Evolutionary conservation across 169 alveolate genomes (phyloP).

Genomic region (Hammondia hammondi): DNA sequence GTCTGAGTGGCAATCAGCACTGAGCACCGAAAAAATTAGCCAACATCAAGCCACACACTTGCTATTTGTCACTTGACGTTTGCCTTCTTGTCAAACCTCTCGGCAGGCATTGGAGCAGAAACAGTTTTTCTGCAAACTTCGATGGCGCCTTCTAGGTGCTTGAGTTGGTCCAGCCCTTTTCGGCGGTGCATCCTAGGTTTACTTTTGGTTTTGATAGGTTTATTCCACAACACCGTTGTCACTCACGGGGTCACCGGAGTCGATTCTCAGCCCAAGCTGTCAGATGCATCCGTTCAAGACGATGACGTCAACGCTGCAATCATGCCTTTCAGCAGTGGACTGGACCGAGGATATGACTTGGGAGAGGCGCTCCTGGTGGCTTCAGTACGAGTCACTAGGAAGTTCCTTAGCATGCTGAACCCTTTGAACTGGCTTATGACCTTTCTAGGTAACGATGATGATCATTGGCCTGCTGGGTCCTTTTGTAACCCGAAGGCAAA

Average conservation of each 20-base stretch:
- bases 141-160: not conserved
- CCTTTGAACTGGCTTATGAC: not conserved
- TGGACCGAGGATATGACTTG: not conserved
- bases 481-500: not conserved
- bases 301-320: not conserved
- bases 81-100: no score
- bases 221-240: not conserved
- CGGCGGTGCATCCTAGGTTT: not conserved
- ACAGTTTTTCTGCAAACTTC: not conserved
- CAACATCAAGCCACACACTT: no score
- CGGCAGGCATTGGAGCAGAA: no score
- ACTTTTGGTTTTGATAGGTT: not conserved
- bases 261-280: not conserved
- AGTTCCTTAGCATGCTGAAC: constrained; percentile 8
- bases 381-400: not conserved
- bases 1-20: no score
- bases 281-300: not conserved
- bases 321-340: not conserved
- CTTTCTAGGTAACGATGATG: not conserved
- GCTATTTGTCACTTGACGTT: no score
- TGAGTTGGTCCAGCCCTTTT: not conserved
- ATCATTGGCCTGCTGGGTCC: not conserved
- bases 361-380: not conserved
- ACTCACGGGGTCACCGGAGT: not conserved
- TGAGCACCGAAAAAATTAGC: no score